These are phyloP conservation scores for Epithele typhae DNA, from an alignment of 768 basidiomycete genomes.

Conservation along the genomic window DNA sequence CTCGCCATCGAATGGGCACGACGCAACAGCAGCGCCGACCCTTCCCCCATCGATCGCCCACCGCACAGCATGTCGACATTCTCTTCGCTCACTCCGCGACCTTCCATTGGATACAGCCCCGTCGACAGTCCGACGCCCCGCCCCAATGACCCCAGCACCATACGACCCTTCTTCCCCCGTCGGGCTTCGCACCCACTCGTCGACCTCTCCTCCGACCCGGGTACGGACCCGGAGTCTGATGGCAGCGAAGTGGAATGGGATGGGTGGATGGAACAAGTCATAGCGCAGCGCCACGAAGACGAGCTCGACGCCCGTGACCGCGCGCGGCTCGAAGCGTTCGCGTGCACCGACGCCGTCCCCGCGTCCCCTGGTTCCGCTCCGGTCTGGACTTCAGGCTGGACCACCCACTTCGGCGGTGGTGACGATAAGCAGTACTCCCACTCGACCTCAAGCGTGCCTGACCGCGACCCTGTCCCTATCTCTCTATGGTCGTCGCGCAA, in stretches of 20 bases:
- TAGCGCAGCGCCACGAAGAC: slow-evolving; percentile 31
- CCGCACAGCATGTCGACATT: neutral
- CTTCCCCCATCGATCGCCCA: slow-evolving; percentile 17
- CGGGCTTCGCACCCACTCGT: neutral
- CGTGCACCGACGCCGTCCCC: neutral
- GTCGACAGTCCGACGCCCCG: too few species aligned
- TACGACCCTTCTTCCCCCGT: too few species aligned
- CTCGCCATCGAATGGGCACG: slow-evolving; percentile 17
- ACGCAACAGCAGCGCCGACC: slow-evolving; percentile 1
- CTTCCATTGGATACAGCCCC: too few species aligned
- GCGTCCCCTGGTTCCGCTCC: neutral
- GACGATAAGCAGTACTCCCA: too few species aligned
- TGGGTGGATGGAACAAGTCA: slow-evolving; percentile 59
- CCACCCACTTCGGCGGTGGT: neutral
- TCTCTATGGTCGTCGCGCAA: slow-evolving; percentile 2
- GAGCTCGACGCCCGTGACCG: neutral
- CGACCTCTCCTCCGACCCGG: neutral
- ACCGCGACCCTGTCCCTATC: neutral
- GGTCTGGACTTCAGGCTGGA: slow-evolving; percentile 6
- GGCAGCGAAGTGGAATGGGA: slow-evolving; percentile 63
- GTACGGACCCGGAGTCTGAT: slow-evolving; percentile 5
- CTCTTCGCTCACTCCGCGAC: too few species aligned
- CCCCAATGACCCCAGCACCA: too few species aligned
- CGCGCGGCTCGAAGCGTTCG: neutral
- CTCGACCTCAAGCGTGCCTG: too few species aligned